phyloP scores from a whole-genome alignment of 106 monocot species.

The Platanthera guangdongensis region DNA sequence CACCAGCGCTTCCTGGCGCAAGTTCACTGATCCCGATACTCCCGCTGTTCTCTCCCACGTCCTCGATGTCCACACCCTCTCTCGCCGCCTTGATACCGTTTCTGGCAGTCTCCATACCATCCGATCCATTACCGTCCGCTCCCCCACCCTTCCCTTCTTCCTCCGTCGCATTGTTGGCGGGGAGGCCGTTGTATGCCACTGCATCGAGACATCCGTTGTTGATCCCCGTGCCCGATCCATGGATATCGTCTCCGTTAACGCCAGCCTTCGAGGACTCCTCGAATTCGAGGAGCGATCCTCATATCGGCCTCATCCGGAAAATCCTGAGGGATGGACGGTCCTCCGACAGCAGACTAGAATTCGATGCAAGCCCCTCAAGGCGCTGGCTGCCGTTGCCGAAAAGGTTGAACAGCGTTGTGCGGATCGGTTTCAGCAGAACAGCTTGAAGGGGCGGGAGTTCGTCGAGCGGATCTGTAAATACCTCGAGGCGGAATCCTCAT shows the following conservation, averaged over 20 bases:
- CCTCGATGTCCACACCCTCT: slow-evolving; percentile 93
- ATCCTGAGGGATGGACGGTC: slow-evolving; percentile 60
- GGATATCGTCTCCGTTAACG: slow-evolving; percentile 75
- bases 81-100: slow-evolving; percentile 42
- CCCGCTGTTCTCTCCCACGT: slow-evolving; percentile 66
- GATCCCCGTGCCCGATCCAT: slow-evolving; percentile 53
- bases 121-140: slow-evolving; percentile 80
- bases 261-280: slow-evolving; percentile 54
- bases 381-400: slow-evolving; percentile 74
- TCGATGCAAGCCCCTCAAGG: slow-evolving; percentile 69
- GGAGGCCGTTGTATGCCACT: slow-evolving; percentile 64
- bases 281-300: slow-evolving; percentile 86
- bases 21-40: slow-evolving; percentile 82
- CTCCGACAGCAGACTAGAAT: slow-evolving; percentile 93
- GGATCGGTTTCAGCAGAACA: slow-evolving; percentile 85
- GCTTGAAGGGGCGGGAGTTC: slow-evolving; percentile 81
- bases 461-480: slow-evolving; percentile 82
- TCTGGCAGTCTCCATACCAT: slow-evolving; percentile 42
- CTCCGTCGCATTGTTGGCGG: slow-evolving; percentile 57
- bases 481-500: slow-evolving; percentile 51
- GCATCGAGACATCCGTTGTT: slow-evolving; percentile 74
- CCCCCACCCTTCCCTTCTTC: slow-evolving; percentile 77
- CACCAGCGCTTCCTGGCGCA: slow-evolving; percentile 81
- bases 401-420: slow-evolving; percentile 88
- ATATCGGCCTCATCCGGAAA: slow-evolving; percentile 70